A percentile compares a stretch with the other conserved stretches of the same genome.
These are phyloP conservation scores for Pythium periplocum DNA, from an alignment of 352 stramenopile genomes.

Conservation along the genomic window DNA sequence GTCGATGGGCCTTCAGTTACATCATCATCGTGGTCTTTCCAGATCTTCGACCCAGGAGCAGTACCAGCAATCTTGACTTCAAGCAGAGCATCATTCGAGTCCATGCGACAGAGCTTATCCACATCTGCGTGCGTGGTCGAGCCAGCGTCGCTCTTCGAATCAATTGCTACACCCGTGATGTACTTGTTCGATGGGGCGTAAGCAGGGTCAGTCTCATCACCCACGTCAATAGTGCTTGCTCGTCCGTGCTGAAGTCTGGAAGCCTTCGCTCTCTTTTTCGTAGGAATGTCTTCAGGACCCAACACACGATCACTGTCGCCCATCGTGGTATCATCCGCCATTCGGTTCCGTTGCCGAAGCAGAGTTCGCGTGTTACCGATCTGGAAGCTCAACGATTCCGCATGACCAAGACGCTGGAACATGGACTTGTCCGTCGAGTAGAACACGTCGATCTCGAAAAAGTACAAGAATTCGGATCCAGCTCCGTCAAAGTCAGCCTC, in stretches of 20 bases:
- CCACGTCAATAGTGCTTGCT: conserved; percentile 31
- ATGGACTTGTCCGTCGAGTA: conserved; percentile 48
- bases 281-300: conserved; percentile 44
- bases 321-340: conserved; percentile 37
- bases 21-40: conserved; percentile 6
- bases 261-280: conserved; percentile 81
- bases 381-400: conserved; percentile 78
- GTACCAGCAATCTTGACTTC: conserved; percentile 24
- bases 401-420: conserved; percentile 61
- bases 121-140: conserved; percentile 25
- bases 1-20: conserved; percentile 8
- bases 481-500: conserved; percentile 33
- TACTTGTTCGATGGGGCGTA: conserved; percentile 4
- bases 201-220: conserved; percentile 4
- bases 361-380: conserved; percentile 83
- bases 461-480: conserved; percentile 73
- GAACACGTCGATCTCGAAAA: conserved; percentile 85
- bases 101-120: conserved; percentile 34
- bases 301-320: conserved; percentile 43
- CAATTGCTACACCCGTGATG: conserved; percentile 32
- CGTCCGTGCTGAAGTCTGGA: conserved; percentile 31
- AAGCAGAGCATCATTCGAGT: conserved; percentile 56
- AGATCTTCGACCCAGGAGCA: conserved; percentile 1
- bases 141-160: conserved; percentile 22
- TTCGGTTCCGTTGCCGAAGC: conserved; percentile 78